A percentile compares a stretch with the other conserved stretches of the same genome.
These are phyloP conservation scores for Gossypium rotundifolium DNA, from an alignment of 345 rosid species.

Conservation along the genomic window DNA sequence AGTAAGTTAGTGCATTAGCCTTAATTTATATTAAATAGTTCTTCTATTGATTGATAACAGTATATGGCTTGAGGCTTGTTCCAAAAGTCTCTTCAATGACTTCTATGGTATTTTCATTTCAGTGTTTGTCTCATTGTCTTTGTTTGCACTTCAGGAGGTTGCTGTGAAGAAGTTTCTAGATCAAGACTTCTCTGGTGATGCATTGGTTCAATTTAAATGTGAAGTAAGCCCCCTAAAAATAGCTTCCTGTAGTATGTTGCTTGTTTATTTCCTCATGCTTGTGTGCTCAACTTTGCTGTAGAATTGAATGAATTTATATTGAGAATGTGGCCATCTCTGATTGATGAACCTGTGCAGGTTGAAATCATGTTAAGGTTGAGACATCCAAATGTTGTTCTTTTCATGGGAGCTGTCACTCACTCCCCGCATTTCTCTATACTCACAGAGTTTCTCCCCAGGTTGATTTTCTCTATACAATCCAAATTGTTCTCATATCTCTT, in stretches of 20 bases:
- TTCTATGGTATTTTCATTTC: not conserved
- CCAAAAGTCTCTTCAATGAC: constrained; percentile 1
- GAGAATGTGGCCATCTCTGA: constrained; percentile 5
- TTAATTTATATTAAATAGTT: not conserved
- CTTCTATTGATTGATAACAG: not conserved
- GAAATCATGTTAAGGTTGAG: constrained; percentile 92
- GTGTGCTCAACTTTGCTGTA: constrained; percentile 2
- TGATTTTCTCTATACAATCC: not conserved
- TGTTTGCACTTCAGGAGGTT: constrained; percentile 68
- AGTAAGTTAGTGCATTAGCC: not conserved
- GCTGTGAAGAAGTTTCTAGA: constrained; percentile 92
- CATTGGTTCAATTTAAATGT: constrained; percentile 77
- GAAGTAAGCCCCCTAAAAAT: constrained; percentile 50
- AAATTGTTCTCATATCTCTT: not conserved
- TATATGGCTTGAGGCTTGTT: not conserved
- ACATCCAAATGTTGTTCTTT: constrained; percentile 96
- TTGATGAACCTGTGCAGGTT: constrained; percentile 39
- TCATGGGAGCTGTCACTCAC: constrained; percentile 97
- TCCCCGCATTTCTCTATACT: constrained; percentile 86
- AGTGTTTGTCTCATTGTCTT: not conserved
- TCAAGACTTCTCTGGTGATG: constrained; percentile 92
- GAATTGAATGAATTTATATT: constrained; percentile 5
- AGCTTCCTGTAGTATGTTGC: not conserved
- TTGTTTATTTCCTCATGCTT: constrained; percentile 1
- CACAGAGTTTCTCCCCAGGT: constrained; percentile 97